phyloP scores from a whole-genome alignment of 2,329 filamentous ascomycete genomes.

The Pseudogymnoascus sp. region DNA sequence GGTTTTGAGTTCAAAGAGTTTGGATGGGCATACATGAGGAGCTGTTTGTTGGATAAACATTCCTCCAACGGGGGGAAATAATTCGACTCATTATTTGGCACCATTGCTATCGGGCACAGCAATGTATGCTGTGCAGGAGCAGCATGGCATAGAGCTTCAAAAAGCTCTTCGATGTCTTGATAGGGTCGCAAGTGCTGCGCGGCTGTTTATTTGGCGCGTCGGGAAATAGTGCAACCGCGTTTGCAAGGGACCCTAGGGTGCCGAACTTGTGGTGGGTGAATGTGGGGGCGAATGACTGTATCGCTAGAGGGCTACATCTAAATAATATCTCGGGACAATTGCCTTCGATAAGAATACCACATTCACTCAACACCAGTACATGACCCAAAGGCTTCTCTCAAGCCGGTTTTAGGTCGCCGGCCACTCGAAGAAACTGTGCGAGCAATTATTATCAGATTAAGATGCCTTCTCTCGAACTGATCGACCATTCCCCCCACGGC shows the following conservation, averaged over 20 bases:
- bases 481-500: constrained; percentile 83
- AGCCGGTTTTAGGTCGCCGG: neutral
- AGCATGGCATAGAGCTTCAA: constrained; percentile 23
- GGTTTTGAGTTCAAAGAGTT: constrained; percentile 12
- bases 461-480: constrained; percentile 40
- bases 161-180: constrained; percentile 12
- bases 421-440: neutral
- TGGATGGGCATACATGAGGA: constrained; percentile 59
- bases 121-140: constrained; percentile 20
- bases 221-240: constrained; percentile 9
- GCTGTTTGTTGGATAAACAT: constrained; percentile 71
- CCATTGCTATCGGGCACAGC: constrained; percentile 55
- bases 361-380: constrained; percentile 2
- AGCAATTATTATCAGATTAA: constrained; percentile 11
- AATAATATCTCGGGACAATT: neutral
- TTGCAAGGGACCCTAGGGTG: neutral
- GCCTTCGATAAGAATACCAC: neutral
- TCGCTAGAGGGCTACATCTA: neutral
- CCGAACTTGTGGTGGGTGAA: constrained; percentile 1
- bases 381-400: neutral
- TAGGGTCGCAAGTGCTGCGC: constrained; percentile 6
- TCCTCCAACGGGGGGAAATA: constrained; percentile 81
- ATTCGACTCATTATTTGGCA: constrained; percentile 56
- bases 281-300: constrained; percentile 3
- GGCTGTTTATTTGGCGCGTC: constrained; percentile 11